Conservation (phyloP, 495 filamentous ascomycete species). For the Platismatia glauca region DNA sequence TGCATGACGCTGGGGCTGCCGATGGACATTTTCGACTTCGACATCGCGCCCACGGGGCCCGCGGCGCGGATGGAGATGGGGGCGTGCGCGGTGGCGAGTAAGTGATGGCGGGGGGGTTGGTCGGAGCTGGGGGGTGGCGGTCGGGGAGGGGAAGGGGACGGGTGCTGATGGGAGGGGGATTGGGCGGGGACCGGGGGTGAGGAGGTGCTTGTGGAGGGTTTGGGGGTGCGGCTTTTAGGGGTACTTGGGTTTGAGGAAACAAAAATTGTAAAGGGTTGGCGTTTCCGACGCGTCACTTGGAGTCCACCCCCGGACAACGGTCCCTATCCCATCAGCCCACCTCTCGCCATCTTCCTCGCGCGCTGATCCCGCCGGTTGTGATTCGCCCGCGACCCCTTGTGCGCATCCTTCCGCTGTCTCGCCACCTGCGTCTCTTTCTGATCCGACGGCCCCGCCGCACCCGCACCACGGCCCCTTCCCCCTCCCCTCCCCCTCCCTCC, state of each 20-base stretch:
- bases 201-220: too few species aligned
- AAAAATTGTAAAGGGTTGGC: neutral
- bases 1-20: conserved; percentile 86
- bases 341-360: conserved; percentile 68
- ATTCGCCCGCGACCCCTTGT: conserved; percentile 66
- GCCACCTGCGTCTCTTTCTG: conserved; percentile 53
- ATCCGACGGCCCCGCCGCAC: conserved; percentile 48
- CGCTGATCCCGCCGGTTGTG: conserved; percentile 69
- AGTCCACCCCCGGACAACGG: neutral
- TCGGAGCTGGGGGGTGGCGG: too few species aligned
- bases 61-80: conserved; percentile 65
- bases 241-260: too few species aligned
- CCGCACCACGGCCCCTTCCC: conserved; percentile 45
- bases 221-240: too few species aligned
- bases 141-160: neutral
- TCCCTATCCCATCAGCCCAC: conserved; percentile 41
- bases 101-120: conserved; percentile 17
- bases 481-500: conserved; percentile 39
- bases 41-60: conserved; percentile 63
- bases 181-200: too few species aligned
- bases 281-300: neutral
- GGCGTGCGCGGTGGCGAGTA: conserved; percentile 61
- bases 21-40: conserved; percentile 95
- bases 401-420: conserved; percentile 65
- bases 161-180: neutral